Base-by-base conservation (phyloP, 129 eudicot species). In the Dittrichia graveolens region DNA sequence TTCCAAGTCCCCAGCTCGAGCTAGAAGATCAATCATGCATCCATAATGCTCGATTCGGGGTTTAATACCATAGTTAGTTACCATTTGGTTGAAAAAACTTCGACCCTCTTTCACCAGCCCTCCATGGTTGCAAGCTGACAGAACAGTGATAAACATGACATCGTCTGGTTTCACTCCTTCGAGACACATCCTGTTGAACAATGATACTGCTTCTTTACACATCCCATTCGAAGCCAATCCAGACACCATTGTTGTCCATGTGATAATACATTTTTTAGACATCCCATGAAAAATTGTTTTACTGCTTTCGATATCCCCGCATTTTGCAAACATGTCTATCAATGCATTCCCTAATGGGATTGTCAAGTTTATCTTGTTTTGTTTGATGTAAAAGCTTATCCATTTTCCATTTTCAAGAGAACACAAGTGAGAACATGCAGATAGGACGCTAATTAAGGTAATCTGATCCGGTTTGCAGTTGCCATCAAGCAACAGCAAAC, bases 371-470 rank as follows among this genome's bases (percentile, higher is more conserved):
- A 85, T 37, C 47, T 78, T 81, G 73, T 76, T 69, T 70, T 83
- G 85, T 80, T 67, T 85, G 11, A 85, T 83, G 41, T 83, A 85
- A 9, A 79, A 73, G 31, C 72, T 69, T 48, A 85, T 67, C 95
- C 91, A 85, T 83, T 83, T 85, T 34, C 95, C 95, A n/a, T 80
- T 86, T 70, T 85, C 91, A 15, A 80, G 85, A 49, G 91, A 81
- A 39, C 79, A 82, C 75, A 85, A 81, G 69, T 85, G 86, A 61
- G 89, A 47, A 73, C 87, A 88, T 3, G 89, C 95, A 13, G 88
- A 79, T 54, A 88, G 45, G 14, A 81, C 69, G 58, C 80, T 83
- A 31, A 77, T 42, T 60, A 88, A 66, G 31, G 88, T 83, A 14
- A 77, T 59, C 13, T 81, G 85, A 49, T 88, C 79, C 3, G 91